A percentile compares a stretch with the other conserved stretches of the same genome.
Conservation (phyloP, 75 land plant genomes). For the Pinus albicaulis region DNA sequence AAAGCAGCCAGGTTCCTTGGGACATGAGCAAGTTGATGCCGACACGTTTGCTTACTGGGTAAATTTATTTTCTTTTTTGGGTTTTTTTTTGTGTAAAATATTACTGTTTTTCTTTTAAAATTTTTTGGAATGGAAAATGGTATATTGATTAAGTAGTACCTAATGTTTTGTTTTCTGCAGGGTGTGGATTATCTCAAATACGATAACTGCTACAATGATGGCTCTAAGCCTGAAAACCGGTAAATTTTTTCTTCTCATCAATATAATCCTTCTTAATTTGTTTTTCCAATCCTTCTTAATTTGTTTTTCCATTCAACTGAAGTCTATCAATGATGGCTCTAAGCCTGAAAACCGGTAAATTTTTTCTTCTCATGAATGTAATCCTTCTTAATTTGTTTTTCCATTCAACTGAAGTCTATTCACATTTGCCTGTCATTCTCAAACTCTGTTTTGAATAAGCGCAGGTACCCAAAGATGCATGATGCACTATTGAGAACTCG, state of each 20-base stretch:
- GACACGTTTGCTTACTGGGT: constrained; percentile 89
- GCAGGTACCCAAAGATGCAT: constrained; percentile 75
- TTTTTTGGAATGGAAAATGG: too few species aligned
- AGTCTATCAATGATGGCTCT: too few species aligned
- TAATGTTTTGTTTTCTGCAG: constrained; percentile 23
- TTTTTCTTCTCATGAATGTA: neutral
- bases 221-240: constrained; percentile 47
- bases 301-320: constrained; percentile 10
- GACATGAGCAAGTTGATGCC: constrained; percentile 82
- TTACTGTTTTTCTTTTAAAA: too few species aligned
- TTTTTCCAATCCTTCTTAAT: too few species aligned
- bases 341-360: constrained; percentile 45
- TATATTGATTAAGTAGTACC: neutral
- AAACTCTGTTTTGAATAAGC: neutral
- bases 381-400: neutral
- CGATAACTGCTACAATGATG: constrained; percentile 77
- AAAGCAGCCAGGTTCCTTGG: constrained; percentile 85
- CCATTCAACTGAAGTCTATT: constrained; percentile 10
- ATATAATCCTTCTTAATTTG: neutral
- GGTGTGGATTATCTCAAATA: constrained; percentile 93
- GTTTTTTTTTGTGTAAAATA: too few species aligned
- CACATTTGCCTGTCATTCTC: neutral
- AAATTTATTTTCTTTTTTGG: neutral
- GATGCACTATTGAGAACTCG: constrained; percentile 70
- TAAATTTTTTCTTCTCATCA: constrained; percentile 5